Conservation (phyloP, 768 basidiomycete genomes). For the Termitomyces sp. region DNA sequence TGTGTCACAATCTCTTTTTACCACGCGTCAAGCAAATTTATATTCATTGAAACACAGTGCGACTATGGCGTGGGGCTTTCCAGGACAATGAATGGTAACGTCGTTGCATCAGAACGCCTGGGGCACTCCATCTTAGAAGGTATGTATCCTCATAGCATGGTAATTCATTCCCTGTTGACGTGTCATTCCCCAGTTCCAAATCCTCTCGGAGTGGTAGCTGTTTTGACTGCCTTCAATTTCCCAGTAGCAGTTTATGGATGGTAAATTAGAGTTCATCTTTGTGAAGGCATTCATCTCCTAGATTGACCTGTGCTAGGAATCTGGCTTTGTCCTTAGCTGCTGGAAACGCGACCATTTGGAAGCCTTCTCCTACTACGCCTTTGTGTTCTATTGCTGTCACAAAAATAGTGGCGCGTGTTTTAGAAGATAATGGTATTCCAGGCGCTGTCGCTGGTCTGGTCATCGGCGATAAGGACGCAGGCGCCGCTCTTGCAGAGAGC, state of each 20-base stretch:
- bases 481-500: constrained; percentile 75
- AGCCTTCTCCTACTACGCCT: constrained; percentile 87
- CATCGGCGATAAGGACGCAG: constrained; percentile 78
- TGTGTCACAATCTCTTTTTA: constrained; percentile 39
- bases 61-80: constrained; percentile 94
- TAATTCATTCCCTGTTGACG: constrained; percentile 12
- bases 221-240: constrained; percentile 95
- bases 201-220: constrained; percentile 68
- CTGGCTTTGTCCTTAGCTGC: constrained; percentile 82
- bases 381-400: constrained; percentile 90
- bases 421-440: constrained; percentile 80
- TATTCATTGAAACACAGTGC: constrained; percentile 48
- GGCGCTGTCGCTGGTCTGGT: constrained; percentile 83
- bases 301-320: constrained; percentile 57
- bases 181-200: constrained; percentile 74
- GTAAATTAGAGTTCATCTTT: constrained; percentile 32
- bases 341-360: constrained; percentile 95
- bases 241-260: constrained; percentile 93
- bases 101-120: constrained; percentile 84
- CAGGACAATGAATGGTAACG: constrained; percentile 89
- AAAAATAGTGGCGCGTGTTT: constrained; percentile 73
- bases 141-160: constrained; percentile 22
- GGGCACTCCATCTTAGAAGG: constrained; percentile 92
- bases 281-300: neutral
- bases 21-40: neutral